Conservation (phyloP, 2,329 filamentous ascomycete species). For the Tolypocladium tundrense region DNA sequence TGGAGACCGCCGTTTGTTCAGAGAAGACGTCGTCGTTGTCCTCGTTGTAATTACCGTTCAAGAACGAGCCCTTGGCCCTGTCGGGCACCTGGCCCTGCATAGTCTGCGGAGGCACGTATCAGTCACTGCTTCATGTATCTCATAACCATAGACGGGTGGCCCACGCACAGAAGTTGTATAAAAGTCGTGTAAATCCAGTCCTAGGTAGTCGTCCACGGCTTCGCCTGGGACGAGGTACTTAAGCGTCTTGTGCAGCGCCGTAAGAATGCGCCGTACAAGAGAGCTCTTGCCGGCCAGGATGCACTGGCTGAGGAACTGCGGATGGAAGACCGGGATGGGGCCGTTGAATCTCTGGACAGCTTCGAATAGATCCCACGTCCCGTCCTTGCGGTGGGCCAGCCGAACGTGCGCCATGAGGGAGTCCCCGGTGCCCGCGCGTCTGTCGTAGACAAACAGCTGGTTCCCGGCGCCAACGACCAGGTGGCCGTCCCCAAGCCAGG, state of each 20-base stretch:
- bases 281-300: conserved; percentile 68
- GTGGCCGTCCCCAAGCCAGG: conserved; percentile 79
- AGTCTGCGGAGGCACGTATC: background rate
- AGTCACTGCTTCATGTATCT: background rate
- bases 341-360: conserved; percentile 78
- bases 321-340: conserved; percentile 82
- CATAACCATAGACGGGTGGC: background rate
- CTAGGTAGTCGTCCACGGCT: conserved; percentile 65
- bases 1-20: conserved; percentile 56
- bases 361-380: conserved; percentile 63
- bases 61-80: conserved; percentile 25
- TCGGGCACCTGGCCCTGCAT: conserved; percentile 4
- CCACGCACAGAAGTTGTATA: conserved; percentile 1
- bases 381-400: conserved; percentile 35
- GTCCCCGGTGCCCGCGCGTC: conserved; percentile 56
- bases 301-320: conserved; percentile 79
- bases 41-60: conserved; percentile 31
- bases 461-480: conserved; percentile 85
- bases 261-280: conserved; percentile 62
- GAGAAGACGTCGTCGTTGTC: conserved; percentile 57
- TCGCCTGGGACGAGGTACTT: conserved; percentile 82
- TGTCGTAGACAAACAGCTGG: conserved; percentile 77
- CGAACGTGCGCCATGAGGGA: conserved; percentile 44
- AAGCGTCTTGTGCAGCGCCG: conserved; percentile 62
- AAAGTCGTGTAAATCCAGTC: conserved; percentile 18